Conservation (phyloP, 495 filamentous ascomycete species). For the Aspergillus sclerotioniger region DNA sequence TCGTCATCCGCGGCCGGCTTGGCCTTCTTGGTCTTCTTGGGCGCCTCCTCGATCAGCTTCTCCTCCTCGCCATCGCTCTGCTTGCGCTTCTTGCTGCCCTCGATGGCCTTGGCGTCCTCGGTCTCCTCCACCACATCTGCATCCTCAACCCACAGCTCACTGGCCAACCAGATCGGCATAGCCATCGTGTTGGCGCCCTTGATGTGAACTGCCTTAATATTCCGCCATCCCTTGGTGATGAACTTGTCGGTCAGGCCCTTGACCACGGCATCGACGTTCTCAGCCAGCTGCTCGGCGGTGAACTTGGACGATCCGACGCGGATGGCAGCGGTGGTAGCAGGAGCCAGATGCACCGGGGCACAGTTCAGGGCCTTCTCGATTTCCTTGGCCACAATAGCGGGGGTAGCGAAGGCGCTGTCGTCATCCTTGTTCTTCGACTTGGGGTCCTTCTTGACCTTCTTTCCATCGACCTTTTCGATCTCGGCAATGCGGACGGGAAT, state of each 20-base stretch:
- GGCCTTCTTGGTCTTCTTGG: conserved; percentile 55
- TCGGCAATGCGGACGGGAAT: conserved; percentile 74
- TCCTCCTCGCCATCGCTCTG: conserved; percentile 52
- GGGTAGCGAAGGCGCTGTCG: conserved; percentile 42
- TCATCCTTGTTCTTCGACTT: conserved; percentile 39
- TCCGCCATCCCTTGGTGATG: conserved; percentile 79
- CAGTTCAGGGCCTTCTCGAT: conserved; percentile 67
- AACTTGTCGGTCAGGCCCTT: conserved; percentile 68
- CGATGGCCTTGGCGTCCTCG: conserved; percentile 42
- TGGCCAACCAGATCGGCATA: conserved; percentile 86
- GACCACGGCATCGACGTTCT: conserved; percentile 74
- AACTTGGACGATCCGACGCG: conserved; percentile 70
- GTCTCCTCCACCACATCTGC: conserved; percentile 68
- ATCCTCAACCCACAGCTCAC: conserved; percentile 85
- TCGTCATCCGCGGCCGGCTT: conserved; percentile 46
- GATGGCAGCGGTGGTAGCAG: conserved; percentile 62
- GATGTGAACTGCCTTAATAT: conserved; percentile 78
- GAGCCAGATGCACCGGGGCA: conserved; percentile 70
- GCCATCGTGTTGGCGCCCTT: conserved; percentile 84
- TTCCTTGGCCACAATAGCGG: conserved; percentile 62
- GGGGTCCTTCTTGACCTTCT: conserved; percentile 55
- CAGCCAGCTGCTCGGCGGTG: conserved; percentile 69
- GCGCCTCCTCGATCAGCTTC: conserved; percentile 54
- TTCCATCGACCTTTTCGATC: conserved; percentile 63
- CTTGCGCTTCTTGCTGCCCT: conserved; percentile 67